Base-by-base conservation (phyloP, 768 basidiomycete genomes). In the Naganishia antarctica region DNA sequence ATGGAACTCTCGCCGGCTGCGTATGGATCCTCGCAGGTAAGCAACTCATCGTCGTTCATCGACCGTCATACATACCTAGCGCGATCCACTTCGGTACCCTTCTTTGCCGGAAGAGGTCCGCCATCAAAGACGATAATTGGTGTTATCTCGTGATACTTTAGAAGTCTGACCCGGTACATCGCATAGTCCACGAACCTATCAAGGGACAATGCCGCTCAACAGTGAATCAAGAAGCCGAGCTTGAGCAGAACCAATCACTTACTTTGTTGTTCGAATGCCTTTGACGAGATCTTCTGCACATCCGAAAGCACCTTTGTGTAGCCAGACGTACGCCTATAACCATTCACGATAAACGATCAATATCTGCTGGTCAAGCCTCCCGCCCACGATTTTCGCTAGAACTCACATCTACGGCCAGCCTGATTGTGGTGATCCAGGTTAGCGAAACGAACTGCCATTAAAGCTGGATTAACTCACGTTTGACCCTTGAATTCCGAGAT, bases 91-190 rank as follows among this genome's bases (percentile, higher is more conserved):
- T 99, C 96, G 0, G 94, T 98, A 0, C 85, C 86, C 74, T 84
- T 86, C 82, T 99, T 99, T 16, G 94, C 93, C 8, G 92, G 92
- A 31, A 99, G 83, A 11, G 89, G 89, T 0, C 94, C 94, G 16
- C 96, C 96, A 73, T 98, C 96, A 71, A 99, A 94, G 18, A 99
- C 96, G 26, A 99, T 80, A 75, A 89, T 91, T 0, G 96, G 94
- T 57, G 83, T 83, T 65, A 98, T 89, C 25, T 85, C 84, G 75
- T 90, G 82, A 78, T 98, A 86, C 66, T 85, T 84, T 57, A 99
- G 79, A 60, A 98, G 83, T 29, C 91, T 84, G 46, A 98, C 86
- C 32, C 88, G 85, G 69, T 90, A 86, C 91, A 98, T 94, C 41
- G 87, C 87, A 79, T 94, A 99, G 75, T 94, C 87, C 65, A 98